A percentile compares a stretch with the other conserved stretches of the same genome.
phyloP scores from a whole-genome alignment of 2,329 filamentous ascomycete species.

The Lecanosticta acicola region DNA sequence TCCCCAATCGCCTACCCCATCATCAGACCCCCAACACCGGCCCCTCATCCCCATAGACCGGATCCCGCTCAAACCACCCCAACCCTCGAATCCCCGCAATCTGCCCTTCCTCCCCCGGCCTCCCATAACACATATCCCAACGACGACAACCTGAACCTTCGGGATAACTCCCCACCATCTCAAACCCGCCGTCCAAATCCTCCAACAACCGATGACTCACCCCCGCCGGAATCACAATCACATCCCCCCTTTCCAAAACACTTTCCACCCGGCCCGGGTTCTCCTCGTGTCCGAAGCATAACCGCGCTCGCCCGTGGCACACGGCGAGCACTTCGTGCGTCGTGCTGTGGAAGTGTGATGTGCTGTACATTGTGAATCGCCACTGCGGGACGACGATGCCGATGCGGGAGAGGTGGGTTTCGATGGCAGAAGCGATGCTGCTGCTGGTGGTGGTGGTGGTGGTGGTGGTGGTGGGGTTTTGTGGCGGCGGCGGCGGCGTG shows the following conservation, averaged over 20 bases:
- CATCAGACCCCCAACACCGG: slow-evolving; percentile 43
- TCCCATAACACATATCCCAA: slow-evolving; percentile 71
- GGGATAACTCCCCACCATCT: slow-evolving; percentile 65
- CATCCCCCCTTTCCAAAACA: slow-evolving; percentile 54
- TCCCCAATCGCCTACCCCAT: background rate
- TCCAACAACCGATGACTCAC: slow-evolving; percentile 59
- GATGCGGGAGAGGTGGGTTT: slow-evolving; percentile 49
- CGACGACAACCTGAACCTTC: slow-evolving; percentile 35
- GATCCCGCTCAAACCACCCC: slow-evolving; percentile 56
- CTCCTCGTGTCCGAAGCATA: slow-evolving; percentile 62
- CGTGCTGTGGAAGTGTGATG: slow-evolving; percentile 62
- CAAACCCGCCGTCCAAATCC: slow-evolving; percentile 52
- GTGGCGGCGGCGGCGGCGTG: too few species aligned
- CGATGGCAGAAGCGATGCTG: slow-evolving; percentile 46
- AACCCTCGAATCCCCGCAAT: slow-evolving; percentile 45
- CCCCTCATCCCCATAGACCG: slow-evolving; percentile 53
- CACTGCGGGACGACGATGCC: slow-evolving; percentile 58
- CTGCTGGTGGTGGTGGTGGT: slow-evolving; percentile 29
- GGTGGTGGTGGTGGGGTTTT: too few species aligned
- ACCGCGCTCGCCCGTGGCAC: slow-evolving; percentile 50
- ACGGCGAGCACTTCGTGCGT: slow-evolving; percentile 63
- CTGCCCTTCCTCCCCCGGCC: slow-evolving; percentile 50
- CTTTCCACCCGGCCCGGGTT: slow-evolving; percentile 55
- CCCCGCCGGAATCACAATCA: slow-evolving; percentile 60
- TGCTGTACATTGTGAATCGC: slow-evolving; percentile 63